These are phyloP conservation scores for Linnemannia hyalina DNA, from an alignment of 192 early-diverging fungal species.

Conservation along the genomic window DNA sequence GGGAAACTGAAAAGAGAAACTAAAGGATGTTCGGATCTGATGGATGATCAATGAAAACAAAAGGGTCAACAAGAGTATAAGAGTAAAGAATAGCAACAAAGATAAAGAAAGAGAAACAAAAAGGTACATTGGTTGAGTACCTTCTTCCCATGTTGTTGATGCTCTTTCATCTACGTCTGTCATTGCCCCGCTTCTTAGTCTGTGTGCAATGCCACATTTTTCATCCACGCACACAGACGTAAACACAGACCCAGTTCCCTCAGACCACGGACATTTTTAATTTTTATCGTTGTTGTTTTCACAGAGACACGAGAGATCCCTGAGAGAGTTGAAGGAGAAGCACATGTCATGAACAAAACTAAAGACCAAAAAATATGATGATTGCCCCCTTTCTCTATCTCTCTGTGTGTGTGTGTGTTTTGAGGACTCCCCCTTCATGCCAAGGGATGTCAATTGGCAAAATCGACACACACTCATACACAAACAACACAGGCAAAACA, in stretches of 20 bases:
- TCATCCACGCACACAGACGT: neutral
- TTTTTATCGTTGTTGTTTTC: neutral
- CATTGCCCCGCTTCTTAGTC: neutral
- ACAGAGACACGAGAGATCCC: neutral
- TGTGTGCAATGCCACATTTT: neutral
- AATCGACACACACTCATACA: neutral
- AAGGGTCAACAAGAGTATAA: neutral
- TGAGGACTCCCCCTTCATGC: too few species aligned
- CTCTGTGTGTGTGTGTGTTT: too few species aligned
- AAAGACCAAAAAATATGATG: neutral
- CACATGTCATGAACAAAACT: conserved; percentile 11
- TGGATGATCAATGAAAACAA: too few species aligned
- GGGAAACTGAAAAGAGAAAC: too few species aligned
- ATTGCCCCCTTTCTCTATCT: too few species aligned
- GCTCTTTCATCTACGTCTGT: neutral
- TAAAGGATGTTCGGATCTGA: too few species aligned
- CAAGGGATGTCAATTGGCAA: neutral
- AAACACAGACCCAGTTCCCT: neutral
- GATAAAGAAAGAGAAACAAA: neutral
- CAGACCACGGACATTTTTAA: conserved; percentile 1
- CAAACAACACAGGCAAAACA: neutral
- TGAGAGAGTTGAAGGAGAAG: conserved; percentile 4
- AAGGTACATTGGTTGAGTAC: neutral
- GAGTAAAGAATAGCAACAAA: neutral
- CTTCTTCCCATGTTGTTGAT: conserved; percentile 5